phyloP scores from a whole-genome alignment of 176 grass and related monocot species.

The Musa beccarii region DNA sequence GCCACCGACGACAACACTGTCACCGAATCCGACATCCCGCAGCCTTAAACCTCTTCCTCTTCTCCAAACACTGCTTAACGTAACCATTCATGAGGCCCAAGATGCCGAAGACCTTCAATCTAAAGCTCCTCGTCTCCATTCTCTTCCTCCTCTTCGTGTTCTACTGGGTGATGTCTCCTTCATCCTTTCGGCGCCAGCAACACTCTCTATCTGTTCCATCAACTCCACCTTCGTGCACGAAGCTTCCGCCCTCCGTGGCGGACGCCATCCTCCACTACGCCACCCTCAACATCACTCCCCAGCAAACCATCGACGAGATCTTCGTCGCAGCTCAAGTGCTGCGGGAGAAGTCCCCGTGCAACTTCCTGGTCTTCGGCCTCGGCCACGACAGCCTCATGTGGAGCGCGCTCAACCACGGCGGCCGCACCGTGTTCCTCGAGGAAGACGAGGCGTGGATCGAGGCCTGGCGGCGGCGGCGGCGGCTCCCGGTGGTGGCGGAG shows the following conservation, averaged over 20 bases:
- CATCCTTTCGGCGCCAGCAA: not conserved
- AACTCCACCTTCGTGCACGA: not conserved
- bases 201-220: too few relatives aligned
- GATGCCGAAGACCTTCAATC: not conserved
- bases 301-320: constrained; percentile 15
- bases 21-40: not conserved
- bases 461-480: not conserved
- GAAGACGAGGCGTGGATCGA: constrained; percentile 11
- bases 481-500: not conserved
- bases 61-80: not conserved
- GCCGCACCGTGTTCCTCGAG: constrained; percentile 46
- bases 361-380: constrained; percentile 21
- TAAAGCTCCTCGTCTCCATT: constrained; percentile 2
- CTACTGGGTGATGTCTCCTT: not conserved
- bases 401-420: constrained; percentile 92
- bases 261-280: constrained; percentile 15
- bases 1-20: not conserved
- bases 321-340: constrained; percentile 2
- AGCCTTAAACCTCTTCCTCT: not conserved
- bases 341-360: constrained; percentile 7
- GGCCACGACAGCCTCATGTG: constrained; percentile 37
- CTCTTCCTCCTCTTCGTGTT: not conserved
- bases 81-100: not conserved
- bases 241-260: constrained; percentile 2
- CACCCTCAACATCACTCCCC: constrained; percentile 6